Percentiles rank a stretch among this genome's conserved stretches.
Conservation (phyloP, 805 yeast genomes). For the Candida hungchunana region DNA sequence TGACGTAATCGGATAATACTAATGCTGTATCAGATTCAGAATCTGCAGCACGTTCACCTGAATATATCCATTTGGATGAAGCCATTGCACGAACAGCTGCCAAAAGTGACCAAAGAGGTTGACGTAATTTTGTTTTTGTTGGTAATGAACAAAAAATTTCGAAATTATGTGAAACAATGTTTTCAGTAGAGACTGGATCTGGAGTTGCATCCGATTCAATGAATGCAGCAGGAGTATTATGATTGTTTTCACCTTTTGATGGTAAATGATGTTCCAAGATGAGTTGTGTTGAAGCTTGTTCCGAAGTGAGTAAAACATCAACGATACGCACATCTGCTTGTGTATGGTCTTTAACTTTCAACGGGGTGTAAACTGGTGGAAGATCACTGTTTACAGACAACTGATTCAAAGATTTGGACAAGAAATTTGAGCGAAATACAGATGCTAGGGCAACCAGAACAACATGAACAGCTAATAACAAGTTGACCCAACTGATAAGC, state of each 20-base stretch:
- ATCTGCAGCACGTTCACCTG: conserved; percentile 32
- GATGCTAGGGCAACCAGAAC: conserved; percentile 23
- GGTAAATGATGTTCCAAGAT: conserved; percentile 2
- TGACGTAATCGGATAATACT: conserved; percentile 21
- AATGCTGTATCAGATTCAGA: conserved; percentile 19
- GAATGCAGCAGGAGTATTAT: conserved; percentile 19
- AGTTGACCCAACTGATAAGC: conserved; percentile 15
- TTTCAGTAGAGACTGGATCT: conserved; percentile 17
- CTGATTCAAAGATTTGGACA: conserved; percentile 25
- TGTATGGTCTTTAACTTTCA: conserved; percentile 10
- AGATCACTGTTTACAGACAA: conserved; percentile 11
- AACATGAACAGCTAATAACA: conserved; percentile 23
- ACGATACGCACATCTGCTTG: conserved; percentile 16
- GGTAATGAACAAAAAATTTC: conserved; percentile 21
- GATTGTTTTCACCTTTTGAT: background rate
- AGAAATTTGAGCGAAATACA: conserved; percentile 22
- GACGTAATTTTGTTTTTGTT: conserved; percentile 26
- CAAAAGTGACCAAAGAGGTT: conserved; percentile 52
- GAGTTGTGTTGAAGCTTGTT: conserved; percentile 9
- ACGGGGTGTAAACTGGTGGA: conserved; percentile 6
- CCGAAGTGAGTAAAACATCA: conserved; percentile 17
- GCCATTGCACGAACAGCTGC: conserved; percentile 49
- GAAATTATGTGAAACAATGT: conserved; percentile 26
- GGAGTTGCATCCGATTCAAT: conserved; percentile 4
- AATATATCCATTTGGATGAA: conserved; percentile 39